Conservation (phyloP, 2,329 filamentous ascomycete species). For the Cucurbitaria berberidis region DNA sequence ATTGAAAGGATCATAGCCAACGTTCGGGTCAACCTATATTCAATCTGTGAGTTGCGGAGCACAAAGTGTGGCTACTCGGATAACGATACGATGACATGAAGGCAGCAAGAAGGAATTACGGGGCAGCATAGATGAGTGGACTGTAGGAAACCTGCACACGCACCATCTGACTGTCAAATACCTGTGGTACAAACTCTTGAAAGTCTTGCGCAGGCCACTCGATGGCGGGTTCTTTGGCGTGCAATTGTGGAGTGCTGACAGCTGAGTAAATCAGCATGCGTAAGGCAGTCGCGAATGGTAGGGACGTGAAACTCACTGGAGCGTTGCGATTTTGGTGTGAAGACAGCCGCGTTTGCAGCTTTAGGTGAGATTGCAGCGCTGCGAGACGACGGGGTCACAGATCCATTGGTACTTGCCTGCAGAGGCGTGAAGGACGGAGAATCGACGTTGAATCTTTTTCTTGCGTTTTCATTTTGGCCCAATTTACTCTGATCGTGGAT, state of each 20-base stretch:
- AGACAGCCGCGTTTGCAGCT: constrained; percentile 85
- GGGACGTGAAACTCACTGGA: constrained; percentile 44
- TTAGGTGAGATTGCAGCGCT: constrained; percentile 85
- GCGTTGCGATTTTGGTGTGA: constrained; percentile 70
- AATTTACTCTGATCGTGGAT: constrained; percentile 80
- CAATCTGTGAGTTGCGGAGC: constrained; percentile 3
- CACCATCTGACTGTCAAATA: constrained; percentile 60
- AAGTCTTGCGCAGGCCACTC: constrained; percentile 58
- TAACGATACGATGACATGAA: not conserved
- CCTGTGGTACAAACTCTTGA: constrained; percentile 62
- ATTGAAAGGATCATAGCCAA: constrained; percentile 55
- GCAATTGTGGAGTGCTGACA: constrained; percentile 52
- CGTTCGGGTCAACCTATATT: constrained; percentile 42
- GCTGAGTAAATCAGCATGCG: constrained; percentile 37
- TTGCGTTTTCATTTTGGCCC: constrained; percentile 60
- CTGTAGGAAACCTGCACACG: constrained; percentile 29
- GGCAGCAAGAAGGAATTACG: not conserved
- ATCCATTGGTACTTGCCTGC: constrained; percentile 55
- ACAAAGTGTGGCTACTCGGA: not conserved
- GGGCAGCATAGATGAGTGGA: not conserved
- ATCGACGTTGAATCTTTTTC: constrained; percentile 90
- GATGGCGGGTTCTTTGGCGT: constrained; percentile 54
- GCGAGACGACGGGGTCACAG: constrained; percentile 60
- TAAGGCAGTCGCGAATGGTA: constrained; percentile 1
- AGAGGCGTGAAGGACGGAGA: constrained; percentile 92